These are phyloP conservation scores for Jamesozyma gamospora DNA, from an alignment of 805 yeast species.

Conservation along the genomic window DNA sequence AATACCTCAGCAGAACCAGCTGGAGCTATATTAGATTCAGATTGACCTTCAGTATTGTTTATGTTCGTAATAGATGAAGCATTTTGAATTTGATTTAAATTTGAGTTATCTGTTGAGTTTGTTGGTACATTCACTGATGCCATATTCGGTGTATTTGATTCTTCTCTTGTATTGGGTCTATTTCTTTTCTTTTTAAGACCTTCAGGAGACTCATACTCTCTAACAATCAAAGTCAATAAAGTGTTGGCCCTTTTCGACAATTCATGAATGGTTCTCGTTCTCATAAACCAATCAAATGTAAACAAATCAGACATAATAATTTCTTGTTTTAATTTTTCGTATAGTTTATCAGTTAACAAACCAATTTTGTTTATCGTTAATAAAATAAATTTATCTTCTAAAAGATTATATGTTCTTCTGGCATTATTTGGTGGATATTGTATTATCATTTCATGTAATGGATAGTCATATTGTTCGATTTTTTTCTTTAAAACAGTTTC, in stretches of 20 bases:
- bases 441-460: conserved; percentile 51
- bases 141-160: conserved; percentile 8
- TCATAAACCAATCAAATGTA: conserved; percentile 64
- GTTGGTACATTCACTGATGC: neutral
- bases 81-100: neutral
- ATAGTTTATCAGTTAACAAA: conserved; percentile 45
- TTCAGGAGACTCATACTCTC: conserved; percentile 58
- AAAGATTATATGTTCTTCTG: conserved; percentile 56
- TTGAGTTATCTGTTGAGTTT: neutral
- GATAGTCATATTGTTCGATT: conserved; percentile 44
- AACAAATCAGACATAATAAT: conserved; percentile 50
- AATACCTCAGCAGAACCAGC: no score
- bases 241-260: conserved; percentile 61
- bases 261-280: conserved; percentile 63
- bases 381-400: conserved; percentile 62
- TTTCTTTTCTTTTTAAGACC: conserved; percentile 40
- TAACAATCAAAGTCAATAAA: conserved; percentile 52
- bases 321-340: conserved; percentile 57
- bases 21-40: neutral
- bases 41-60: neutral
- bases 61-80: neutral
- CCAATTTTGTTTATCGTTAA: conserved; percentile 57
- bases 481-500: conserved; percentile 45
- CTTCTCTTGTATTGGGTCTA: conserved; percentile 15
- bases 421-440: conserved; percentile 80